Percentiles rank a stretch among this genome's conserved stretches.
phyloP scores from a whole-genome alignment of 805 yeast genomes.

The Metschnikowia cubensis region DNA sequence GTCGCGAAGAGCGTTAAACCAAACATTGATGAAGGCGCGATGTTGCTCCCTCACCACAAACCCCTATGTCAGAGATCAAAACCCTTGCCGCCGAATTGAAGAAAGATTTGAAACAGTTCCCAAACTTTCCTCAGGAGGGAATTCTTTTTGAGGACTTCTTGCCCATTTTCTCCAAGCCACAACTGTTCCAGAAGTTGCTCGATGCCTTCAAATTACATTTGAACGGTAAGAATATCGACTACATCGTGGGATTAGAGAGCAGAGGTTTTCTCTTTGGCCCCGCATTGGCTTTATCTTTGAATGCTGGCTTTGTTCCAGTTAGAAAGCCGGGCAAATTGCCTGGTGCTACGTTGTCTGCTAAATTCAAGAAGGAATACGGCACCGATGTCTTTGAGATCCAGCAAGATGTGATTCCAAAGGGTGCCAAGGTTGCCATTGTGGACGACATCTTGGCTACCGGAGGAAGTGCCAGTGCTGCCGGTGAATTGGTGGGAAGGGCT shows the following conservation, averaged over 20 bases:
- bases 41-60: background rate
- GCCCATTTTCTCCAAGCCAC: conserved; percentile 86
- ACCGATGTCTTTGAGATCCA: conserved; percentile 87
- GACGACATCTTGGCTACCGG: conserved; percentile 99
- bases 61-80: conserved; percentile 21
- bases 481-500: conserved; percentile 64
- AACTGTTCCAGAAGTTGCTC: conserved; percentile 72
- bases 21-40: background rate
- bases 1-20: background rate
- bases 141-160: conserved; percentile 92
- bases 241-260: conserved; percentile 90
- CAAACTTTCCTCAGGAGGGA: conserved; percentile 92
- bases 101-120: conserved; percentile 58
- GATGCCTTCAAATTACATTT: conserved; percentile 77
- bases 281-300: conserved; percentile 80
- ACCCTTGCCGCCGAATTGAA: conserved; percentile 37
- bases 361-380: conserved; percentile 90
- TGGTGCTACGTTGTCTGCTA: conserved; percentile 70
- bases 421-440: conserved; percentile 78
- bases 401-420: conserved; percentile 70
- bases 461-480: conserved; percentile 94
- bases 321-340: conserved; percentile 96
- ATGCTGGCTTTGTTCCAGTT: conserved; percentile 90
- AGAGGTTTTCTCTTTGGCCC: conserved; percentile 98
- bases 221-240: conserved; percentile 68